Percentiles rank a stretch among this genome's conserved stretches.
phyloP scores from a whole-genome alignment of 2,329 filamentous ascomycete genomes.

The Talaromyces sp. region DNA sequence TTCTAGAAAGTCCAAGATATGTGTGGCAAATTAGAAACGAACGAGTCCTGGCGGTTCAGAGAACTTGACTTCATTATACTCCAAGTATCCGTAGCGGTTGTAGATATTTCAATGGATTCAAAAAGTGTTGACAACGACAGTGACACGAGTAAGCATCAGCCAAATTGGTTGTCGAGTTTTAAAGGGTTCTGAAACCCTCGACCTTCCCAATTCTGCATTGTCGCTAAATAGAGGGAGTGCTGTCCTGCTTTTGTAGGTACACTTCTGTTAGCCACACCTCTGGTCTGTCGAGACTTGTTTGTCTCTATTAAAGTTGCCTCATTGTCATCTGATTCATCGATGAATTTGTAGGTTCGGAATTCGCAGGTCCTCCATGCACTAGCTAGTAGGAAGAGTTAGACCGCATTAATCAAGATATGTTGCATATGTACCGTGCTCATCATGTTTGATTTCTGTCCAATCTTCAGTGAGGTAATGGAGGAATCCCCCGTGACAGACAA shows the following conservation, averaged over 20 bases:
- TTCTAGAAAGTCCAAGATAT: not conserved
- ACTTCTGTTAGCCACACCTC: constrained; percentile 6
- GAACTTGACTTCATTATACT: too few species aligned
- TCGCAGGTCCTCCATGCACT: constrained; percentile 13
- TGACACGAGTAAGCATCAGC: not conserved
- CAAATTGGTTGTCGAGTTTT: constrained; percentile 9
- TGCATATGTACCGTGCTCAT: constrained; percentile 12
- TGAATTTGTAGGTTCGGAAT: constrained; percentile 12
- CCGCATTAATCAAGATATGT: not conserved
- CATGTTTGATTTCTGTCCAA: constrained; percentile 12
- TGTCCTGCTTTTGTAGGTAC: constrained; percentile 10
- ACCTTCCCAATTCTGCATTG: constrained; percentile 13
- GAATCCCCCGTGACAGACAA: constrained; percentile 15
- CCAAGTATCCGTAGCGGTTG: not conserved
- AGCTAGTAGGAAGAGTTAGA: constrained; percentile 1
- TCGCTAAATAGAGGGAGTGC: constrained; percentile 6
- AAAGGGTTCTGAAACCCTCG: constrained; percentile 14
- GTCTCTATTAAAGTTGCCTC: constrained; percentile 12
- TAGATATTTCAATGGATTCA: not conserved
- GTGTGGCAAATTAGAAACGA: not conserved
- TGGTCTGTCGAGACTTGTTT: constrained; percentile 7
- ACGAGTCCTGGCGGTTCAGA: not conserved
- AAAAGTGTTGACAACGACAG: not conserved
- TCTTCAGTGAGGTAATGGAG: constrained; percentile 17
- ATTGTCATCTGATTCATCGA: constrained; percentile 5